These are phyloP conservation scores for Lobosporangium transversale DNA, from an alignment of 192 early-diverging fungal genomes.

Conservation along the genomic window DNA sequence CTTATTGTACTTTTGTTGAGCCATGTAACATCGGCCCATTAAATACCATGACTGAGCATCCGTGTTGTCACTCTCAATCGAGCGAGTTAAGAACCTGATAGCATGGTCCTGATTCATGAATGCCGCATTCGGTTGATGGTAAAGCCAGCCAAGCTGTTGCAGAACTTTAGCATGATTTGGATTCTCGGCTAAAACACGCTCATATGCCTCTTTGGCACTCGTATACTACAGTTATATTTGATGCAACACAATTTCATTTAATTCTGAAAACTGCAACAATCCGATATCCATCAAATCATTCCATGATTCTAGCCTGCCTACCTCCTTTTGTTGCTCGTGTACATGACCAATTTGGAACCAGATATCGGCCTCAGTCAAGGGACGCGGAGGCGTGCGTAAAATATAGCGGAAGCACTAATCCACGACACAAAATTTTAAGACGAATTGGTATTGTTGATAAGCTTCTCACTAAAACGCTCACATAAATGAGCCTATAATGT, in stretches of 20 bases:
- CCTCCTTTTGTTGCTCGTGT: slow-evolving; percentile 94
- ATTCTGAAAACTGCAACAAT: too few species aligned
- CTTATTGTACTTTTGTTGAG: slow-evolving; percentile 91
- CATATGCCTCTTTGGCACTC: slow-evolving; percentile 90
- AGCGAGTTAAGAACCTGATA: slow-evolving; percentile 82
- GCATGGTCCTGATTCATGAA: slow-evolving; percentile 90
- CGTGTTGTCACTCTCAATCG: slow-evolving; percentile 83
- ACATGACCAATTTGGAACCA: slow-evolving; percentile 99
- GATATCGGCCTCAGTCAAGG: slow-evolving; percentile 94
- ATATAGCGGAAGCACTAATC: slow-evolving; percentile 95
- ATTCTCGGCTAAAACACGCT: slow-evolving; percentile 86
- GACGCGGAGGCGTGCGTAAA: slow-evolving; percentile 85
- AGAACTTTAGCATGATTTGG: slow-evolving; percentile 95
- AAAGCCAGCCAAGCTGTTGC: slow-evolving; percentile 97
- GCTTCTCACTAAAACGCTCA: too few species aligned
- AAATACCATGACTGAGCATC: slow-evolving; percentile 97
- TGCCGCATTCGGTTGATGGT: slow-evolving; percentile 84
- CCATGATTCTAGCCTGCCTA: too few species aligned
- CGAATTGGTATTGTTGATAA: too few species aligned
- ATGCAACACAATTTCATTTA: too few species aligned
- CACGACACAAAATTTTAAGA: too few species aligned
- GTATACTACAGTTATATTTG: slow-evolving; percentile 63
- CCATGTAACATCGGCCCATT: slow-evolving; percentile 97
- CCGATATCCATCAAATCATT: too few species aligned
- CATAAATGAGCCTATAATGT: too few species aligned